Evolutionary conservation across 2,329 filamentous ascomycete species (phyloP).

Genomic region (Sarocladiaceae sp.): DNA sequence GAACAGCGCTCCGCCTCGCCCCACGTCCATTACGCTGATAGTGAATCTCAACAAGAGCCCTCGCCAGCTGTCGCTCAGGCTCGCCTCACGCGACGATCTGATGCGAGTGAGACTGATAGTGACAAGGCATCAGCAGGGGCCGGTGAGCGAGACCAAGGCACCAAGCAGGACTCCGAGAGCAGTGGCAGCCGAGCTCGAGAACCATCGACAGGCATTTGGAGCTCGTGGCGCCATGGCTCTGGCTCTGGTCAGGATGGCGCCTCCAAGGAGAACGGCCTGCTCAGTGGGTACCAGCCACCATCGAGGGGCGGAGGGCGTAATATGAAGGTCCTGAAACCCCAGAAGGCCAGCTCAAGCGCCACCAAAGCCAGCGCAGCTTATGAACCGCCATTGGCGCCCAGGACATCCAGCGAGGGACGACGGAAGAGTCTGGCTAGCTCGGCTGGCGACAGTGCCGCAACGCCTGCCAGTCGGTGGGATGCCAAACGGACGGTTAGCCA

Average conservation of each 20-base stretch:
- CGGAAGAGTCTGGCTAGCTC: conserved; percentile 45
- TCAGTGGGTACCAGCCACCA: conserved; percentile 65
- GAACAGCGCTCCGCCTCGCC: conserved; percentile 11
- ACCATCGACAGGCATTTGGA: conserved; percentile 56
- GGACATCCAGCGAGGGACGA: conserved; percentile 41
- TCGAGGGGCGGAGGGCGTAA: conserved; percentile 51
- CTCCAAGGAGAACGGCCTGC: conserved; percentile 43
- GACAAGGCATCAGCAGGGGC: conserved; percentile 28
- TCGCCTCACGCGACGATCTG: conserved; percentile 26
- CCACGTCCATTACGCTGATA: conserved; percentile 15
- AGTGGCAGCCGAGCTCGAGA: conserved; percentile 35
- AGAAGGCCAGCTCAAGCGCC: conserved; percentile 54
- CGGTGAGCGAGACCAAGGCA: conserved; percentile 16
- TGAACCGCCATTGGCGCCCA: conserved; percentile 41
- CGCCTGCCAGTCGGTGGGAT: conserved; percentile 42
- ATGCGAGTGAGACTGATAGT: conserved; percentile 33
- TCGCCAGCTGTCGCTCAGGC: conserved; percentile 31
- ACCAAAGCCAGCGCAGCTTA: conserved; percentile 44
- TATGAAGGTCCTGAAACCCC: conserved; percentile 87
- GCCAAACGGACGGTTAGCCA: conserved; percentile 43
- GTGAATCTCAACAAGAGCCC: conserved; percentile 16
- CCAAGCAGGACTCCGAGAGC: conserved; percentile 22
- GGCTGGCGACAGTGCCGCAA: conserved; percentile 19
- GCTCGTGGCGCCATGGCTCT: conserved; percentile 60
- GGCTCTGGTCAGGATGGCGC: conserved; percentile 45